phyloP scores from a whole-genome alignment of 2,329 filamentous ascomycete species.

The Fusarium penzigii region DNA sequence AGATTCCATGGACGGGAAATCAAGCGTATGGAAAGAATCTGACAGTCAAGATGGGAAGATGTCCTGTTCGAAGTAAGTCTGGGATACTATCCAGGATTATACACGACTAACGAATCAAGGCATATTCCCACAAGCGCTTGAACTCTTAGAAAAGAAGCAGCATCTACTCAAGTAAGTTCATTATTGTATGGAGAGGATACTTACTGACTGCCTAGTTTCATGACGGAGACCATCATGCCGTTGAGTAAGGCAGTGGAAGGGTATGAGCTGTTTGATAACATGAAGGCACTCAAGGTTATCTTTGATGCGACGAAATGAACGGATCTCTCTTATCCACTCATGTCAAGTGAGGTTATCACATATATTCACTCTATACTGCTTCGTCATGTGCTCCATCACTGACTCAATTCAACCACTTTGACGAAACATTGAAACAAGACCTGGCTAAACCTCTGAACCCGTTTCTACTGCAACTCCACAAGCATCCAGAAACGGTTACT shows the following conservation, averaged over 20 bases:
- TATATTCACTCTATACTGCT: too few relatives aligned
- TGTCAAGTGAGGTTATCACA: background rate
- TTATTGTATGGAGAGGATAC: slow-evolving; percentile 27
- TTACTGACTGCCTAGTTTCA: slow-evolving; percentile 52
- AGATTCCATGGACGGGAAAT: background rate
- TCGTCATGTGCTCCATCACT: too few relatives aligned
- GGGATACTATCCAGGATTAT: background rate
- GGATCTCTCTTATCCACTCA: background rate
- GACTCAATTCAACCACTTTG: too few relatives aligned
- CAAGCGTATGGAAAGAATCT: slow-evolving; percentile 7
- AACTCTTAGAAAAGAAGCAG: slow-evolving; percentile 1
- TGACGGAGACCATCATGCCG: slow-evolving; percentile 70
- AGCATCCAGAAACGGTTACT: too few relatives aligned
- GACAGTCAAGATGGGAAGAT: slow-evolving; percentile 7
- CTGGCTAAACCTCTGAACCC: too few relatives aligned
- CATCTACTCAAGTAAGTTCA: slow-evolving; percentile 2
- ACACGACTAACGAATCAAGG: background rate
- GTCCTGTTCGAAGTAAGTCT: slow-evolving; percentile 9
- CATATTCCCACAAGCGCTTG: background rate
- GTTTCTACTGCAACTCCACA: too few relatives aligned
- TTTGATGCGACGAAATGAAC: slow-evolving; percentile 41
- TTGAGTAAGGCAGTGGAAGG: slow-evolving; percentile 62
- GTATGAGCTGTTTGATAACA: slow-evolving; percentile 67
- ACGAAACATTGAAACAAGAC: too few relatives aligned
- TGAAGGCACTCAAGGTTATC: slow-evolving; percentile 70